Base-by-base conservation (phyloP, 345 rosid genomes). In the Linum lewisii region DNA sequence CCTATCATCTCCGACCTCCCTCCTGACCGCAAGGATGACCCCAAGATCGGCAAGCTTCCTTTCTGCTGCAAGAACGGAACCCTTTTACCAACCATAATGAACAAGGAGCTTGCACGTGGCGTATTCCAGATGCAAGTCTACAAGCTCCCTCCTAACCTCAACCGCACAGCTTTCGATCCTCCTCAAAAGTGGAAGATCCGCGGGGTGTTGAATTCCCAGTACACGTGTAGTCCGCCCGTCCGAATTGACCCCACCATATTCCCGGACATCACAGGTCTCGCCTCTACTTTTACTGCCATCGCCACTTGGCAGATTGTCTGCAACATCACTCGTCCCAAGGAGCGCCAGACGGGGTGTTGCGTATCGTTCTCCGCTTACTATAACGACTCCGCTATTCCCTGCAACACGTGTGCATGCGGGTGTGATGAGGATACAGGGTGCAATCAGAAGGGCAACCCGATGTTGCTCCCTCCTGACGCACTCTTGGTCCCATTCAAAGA, bases 331-430 rank as follows among this genome's bases (percentile, higher is more conserved):
- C 78, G 71, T 55, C 92, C 95, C 0, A 85, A 85, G 75, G 62
- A 63, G 1, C 76, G 74, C 34, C 72, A 79, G 25, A 49, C 96
- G 1, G 72, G 73, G 51, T 94, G 96, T 62, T 94, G 99, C 38
- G 99, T 90, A n/a, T 87, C 99, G 0, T 90, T 85, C 81, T 85
- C 97, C 13, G 96, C 99, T 13, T 94, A 75, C 62, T 94, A 87
- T 77, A 87, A 82, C 47, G 81, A 72, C 19, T 85, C 95, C 1
- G 83, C 77, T 6, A 63, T 94, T 51, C 99, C 99, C 1, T 94
- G 99, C 71, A 77, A 69, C 34, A 87, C 99, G 2, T 90, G 99
- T 13, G 97, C 99, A 21, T 94, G 99, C 9, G 99, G 97, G 15
- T 90, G 97, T 58, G 51, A 59, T 0, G 51, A 59, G 0, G 21